Conservation (phyloP, 2,329 filamentous ascomycete species). For the Colletotrichum tamarilloi region DNA sequence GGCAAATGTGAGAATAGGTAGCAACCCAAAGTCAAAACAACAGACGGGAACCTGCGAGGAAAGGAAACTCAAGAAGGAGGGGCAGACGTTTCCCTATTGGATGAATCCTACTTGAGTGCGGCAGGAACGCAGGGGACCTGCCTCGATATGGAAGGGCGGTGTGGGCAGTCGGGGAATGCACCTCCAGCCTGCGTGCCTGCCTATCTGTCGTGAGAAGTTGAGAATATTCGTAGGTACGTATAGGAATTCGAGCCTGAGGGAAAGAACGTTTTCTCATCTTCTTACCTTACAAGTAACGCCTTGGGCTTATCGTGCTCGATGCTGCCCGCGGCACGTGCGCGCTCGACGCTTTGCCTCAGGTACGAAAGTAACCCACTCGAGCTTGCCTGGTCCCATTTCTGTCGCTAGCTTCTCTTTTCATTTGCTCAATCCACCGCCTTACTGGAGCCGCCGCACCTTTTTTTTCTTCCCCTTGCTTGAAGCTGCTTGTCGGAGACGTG, state of each 20-base stretch:
- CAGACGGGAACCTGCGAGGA: background rate
- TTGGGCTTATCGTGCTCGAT: background rate
- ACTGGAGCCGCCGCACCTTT: background rate
- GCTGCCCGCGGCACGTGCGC: background rate
- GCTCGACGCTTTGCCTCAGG: background rate
- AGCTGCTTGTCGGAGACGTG: background rate
- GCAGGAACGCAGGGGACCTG: constrained; percentile 33
- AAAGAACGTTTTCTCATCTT: background rate
- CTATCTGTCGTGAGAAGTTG: background rate
- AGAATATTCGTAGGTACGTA: background rate
- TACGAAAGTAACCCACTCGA: background rate
- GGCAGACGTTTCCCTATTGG: constrained; percentile 17
- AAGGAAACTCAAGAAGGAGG: constrained; percentile 8
- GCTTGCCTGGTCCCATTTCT: background rate
- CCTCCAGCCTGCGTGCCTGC: background rate
- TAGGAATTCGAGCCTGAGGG: background rate
- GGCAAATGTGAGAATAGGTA: background rate
- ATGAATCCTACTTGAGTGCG: background rate
- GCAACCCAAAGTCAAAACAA: constrained; percentile 11
- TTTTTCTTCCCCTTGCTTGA: background rate
- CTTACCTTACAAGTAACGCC: background rate
- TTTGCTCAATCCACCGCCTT: background rate
- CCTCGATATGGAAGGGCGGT: constrained; percentile 35
- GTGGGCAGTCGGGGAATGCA: constrained; percentile 3
- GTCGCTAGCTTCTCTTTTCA: background rate